Conservation (phyloP, 768 basidiomycete genomes). For the Suillus bovinus region DNA sequence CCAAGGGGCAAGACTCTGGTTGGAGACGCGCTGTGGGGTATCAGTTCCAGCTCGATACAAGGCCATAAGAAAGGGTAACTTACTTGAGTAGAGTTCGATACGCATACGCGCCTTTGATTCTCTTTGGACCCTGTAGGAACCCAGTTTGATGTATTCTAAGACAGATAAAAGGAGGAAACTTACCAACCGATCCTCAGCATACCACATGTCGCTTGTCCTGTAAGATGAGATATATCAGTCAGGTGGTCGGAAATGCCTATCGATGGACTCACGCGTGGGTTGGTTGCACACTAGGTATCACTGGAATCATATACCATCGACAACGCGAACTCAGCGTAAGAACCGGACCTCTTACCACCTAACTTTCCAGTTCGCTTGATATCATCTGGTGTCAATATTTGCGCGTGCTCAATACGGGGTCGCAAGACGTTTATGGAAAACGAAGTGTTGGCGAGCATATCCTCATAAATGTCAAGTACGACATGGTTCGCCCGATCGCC, state of each 20-base stretch:
- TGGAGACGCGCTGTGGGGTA: constrained; percentile 45
- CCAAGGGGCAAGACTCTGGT: constrained; percentile 73
- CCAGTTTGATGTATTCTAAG: constrained; percentile 1
- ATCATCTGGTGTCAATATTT: constrained; percentile 77
- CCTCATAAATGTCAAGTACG: constrained; percentile 82
- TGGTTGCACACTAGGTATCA: constrained; percentile 91
- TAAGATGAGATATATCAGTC: background rate
- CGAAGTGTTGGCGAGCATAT: constrained; percentile 40
- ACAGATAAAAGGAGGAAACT: constrained; percentile 10
- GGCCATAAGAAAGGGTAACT: constrained; percentile 20
- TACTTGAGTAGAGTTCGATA: constrained; percentile 78
- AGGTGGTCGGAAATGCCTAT: background rate
- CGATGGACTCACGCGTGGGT: constrained; percentile 72
- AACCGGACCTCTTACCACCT: constrained; percentile 53
- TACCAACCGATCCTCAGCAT: constrained; percentile 82
- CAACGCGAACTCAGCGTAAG: background rate
- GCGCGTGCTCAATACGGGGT: constrained; percentile 90
- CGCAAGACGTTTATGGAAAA: constrained; percentile 38
- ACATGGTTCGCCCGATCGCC: constrained; percentile 87
- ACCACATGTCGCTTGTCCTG: constrained; percentile 90
- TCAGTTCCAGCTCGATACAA: background rate
- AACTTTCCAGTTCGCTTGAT: constrained; percentile 66
- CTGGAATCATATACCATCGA: constrained; percentile 36
- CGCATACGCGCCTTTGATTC: constrained; percentile 89
- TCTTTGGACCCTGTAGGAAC: constrained; percentile 62